Conservation (phyloP, 2,329 filamentous ascomycete genomes). For the Aureobasidium sp. region DNA sequence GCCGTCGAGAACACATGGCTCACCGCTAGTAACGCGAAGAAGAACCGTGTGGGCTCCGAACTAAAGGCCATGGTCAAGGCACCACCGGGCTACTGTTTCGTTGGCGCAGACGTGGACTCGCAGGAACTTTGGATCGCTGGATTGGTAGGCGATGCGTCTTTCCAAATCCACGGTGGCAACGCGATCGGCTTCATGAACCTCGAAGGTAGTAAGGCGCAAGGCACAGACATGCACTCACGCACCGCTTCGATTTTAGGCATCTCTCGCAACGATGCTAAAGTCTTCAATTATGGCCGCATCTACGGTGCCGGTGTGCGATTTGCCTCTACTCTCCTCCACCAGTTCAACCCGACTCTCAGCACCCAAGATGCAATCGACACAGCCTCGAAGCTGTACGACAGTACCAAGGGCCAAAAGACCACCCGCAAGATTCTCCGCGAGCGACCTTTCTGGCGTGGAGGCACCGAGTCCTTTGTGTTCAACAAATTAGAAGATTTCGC, state of each 20-base stretch:
- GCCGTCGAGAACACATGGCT: slow-evolving; percentile 98
- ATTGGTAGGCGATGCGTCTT: slow-evolving; percentile 86
- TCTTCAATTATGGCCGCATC: slow-evolving; percentile 98
- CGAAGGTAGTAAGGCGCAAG: slow-evolving; percentile 87
- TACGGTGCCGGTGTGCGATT: slow-evolving; percentile 97
- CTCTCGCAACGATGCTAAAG: slow-evolving; percentile 87
- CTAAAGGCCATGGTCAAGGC: slow-evolving; percentile 95
- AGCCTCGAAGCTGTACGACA: slow-evolving; percentile 72
- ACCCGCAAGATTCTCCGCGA: slow-evolving; percentile 63
- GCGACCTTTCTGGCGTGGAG: slow-evolving; percentile 83
- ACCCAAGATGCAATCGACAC: slow-evolving; percentile 70
- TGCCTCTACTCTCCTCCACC: slow-evolving; percentile 76
- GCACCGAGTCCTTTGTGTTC: slow-evolving; percentile 96
- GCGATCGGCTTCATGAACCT: slow-evolving; percentile 98
- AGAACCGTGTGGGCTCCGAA: slow-evolving; percentile 91
- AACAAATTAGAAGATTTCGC: slow-evolving; percentile 98
- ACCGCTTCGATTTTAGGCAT: slow-evolving; percentile 90
- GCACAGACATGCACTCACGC: slow-evolving; percentile 88
- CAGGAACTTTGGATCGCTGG: slow-evolving; percentile 98
- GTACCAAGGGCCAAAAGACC: slow-evolving; percentile 85
- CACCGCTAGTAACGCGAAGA: slow-evolving; percentile 93
- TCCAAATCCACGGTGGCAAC: slow-evolving; percentile 90
- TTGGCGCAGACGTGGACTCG: slow-evolving; percentile 94
- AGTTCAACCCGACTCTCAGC: slow-evolving; percentile 81
- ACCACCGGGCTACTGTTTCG: slow-evolving; percentile 82